Conservation (phyloP, 768 basidiomycete species). For the Hypsizygus marmoreus region DNA sequence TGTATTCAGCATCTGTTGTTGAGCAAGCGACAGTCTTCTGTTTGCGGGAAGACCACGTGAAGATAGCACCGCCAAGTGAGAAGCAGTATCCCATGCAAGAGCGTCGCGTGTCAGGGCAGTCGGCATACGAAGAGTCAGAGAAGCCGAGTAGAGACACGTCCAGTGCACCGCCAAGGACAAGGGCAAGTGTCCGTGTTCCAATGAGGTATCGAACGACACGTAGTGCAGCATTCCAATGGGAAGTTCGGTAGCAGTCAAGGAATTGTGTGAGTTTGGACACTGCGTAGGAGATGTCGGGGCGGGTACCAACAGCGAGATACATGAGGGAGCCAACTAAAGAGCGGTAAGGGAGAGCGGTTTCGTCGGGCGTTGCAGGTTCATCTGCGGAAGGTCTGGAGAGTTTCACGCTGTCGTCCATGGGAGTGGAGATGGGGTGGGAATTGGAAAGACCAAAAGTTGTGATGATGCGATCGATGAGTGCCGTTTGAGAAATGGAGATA, state of each 20-base stretch:
- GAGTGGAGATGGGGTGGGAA: neutral
- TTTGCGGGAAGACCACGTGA: conserved; percentile 35
- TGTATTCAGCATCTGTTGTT: too few species aligned
- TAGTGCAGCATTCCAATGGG: conserved; percentile 27
- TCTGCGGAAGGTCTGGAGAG: too few species aligned
- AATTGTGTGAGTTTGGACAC: conserved; percentile 26
- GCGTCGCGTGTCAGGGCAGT: conserved; percentile 12
- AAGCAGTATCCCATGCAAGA: conserved; percentile 34
- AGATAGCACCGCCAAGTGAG: conserved; percentile 26
- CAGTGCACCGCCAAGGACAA: conserved; percentile 9
- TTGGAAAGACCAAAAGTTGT: too few species aligned
- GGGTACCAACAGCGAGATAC: conserved; percentile 18
- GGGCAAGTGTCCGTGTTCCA: neutral
- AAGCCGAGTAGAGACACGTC: conserved; percentile 5
- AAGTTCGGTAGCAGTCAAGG: conserved; percentile 20
- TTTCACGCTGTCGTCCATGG: too few species aligned
- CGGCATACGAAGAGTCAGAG: conserved; percentile 16
- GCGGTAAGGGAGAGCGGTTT: too few species aligned
- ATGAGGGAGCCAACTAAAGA: conserved; percentile 18
- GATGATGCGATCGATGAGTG: too few species aligned
- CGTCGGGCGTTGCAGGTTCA: too few species aligned
- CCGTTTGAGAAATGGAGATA: too few species aligned
- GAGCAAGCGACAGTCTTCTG: conserved; percentile 34
- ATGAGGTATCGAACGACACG: conserved; percentile 16
- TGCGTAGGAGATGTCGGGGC: conserved; percentile 25